Evolutionary conservation across 78 protist genomes (phyloP), one percentile per base, ranked within the genome.

Genomic region (Dictyostelium brefeldianum): DNA sequence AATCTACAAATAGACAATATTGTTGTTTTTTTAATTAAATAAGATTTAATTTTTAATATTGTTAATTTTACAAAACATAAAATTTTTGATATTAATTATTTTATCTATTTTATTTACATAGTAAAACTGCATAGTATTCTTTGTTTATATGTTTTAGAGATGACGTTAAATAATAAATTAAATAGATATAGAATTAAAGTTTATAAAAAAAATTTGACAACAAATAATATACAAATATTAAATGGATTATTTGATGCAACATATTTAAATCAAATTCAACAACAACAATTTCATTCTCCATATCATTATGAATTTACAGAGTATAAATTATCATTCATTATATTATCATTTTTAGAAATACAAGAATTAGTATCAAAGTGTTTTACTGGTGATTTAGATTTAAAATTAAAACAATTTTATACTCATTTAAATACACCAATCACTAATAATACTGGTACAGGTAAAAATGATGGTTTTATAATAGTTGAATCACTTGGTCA

Each of bases 291-390:
- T 12, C 10, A 51, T 6, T 6, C 25, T 9, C 69, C 73, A n/a
- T 65, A 25, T 65, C 73, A 65, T 65, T 65, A 25, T 65, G 47
- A 65, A 27, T 22, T 65, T 65, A 65, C 22, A 29, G 20, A 65
- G 27, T 14, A 65, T 65, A 65, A n/a, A 59, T 12, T 59, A 22
- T 59, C 69, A 4, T 59, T 59, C 25, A 59, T 59, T 7, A 22
- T 59, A 22, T 8, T 59, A n/a, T 59, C 69, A 20, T 29, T 11
- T 22, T 4, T 9, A 22, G 69, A 59, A 15, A 59, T 59, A 8
- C 69, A 59, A 59, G 69, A 59, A 14, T n/a, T 59, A n/a, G 25
- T 36, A 36, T 36, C 43, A 36, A 36, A 36, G 43, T 36, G 43
- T 36, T 36, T 36, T 36, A 36, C 25, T 5, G 25, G 8, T 22